Evolutionary conservation across 805 yeast species (phyloP).

Genomic region (Pichia phayaonensis): DNA sequence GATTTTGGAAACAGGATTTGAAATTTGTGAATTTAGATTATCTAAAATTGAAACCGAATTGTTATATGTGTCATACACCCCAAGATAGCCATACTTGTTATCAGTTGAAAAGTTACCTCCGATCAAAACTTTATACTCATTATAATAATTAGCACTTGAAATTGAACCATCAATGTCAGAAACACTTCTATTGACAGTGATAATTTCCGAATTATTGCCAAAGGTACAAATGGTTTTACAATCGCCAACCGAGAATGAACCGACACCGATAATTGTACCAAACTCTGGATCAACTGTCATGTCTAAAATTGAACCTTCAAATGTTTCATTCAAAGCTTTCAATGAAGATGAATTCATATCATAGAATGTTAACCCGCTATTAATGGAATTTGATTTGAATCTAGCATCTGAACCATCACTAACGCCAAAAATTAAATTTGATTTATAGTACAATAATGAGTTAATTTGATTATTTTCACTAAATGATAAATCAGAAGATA

Average conservation of each 20-base stretch:
- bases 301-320: slow-evolving; percentile 34
- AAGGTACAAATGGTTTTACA: slow-evolving; percentile 66
- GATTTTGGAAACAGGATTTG: slow-evolving; percentile 27
- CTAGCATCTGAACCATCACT: slow-evolving; percentile 21
- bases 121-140: slow-evolving; percentile 31
- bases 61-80: slow-evolving; percentile 45
- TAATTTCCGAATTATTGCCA: slow-evolving; percentile 31
- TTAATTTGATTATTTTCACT: slow-evolving; percentile 16
- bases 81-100: slow-evolving; percentile 33
- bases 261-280: slow-evolving; percentile 58
- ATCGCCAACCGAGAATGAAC: slow-evolving; percentile 42
- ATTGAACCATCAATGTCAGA: slow-evolving; percentile 44
- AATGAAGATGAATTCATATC: slow-evolving; percentile 37
- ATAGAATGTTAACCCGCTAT: slow-evolving; percentile 44
- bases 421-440: slow-evolving; percentile 39
- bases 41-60: slow-evolving; percentile 18
- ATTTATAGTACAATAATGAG: slow-evolving; percentile 30
- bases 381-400: neutral
- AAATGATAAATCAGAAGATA: slow-evolving; percentile 14
- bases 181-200: slow-evolving; percentile 42
- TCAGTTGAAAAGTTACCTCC: slow-evolving; percentile 45
- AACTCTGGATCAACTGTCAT: slow-evolving; percentile 34
- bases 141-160: slow-evolving; percentile 42
- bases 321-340: slow-evolving; percentile 30
- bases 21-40: slow-evolving; percentile 21